Evolutionary conservation across 2,329 filamentous ascomycete genomes (phyloP).

Genomic region (Aspergillus fumigatus): DNA sequence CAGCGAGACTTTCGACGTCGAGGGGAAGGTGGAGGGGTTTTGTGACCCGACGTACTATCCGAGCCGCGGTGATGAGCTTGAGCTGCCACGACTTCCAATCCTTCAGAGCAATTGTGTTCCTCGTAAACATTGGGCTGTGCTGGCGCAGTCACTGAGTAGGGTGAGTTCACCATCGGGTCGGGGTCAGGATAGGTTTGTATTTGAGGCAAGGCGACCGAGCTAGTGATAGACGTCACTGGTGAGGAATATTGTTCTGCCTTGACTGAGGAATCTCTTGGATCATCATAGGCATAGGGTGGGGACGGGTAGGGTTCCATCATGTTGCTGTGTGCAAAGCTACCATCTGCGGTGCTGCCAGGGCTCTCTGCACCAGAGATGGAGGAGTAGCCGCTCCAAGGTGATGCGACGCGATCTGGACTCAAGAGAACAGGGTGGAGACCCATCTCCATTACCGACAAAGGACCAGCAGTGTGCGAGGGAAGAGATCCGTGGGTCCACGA

Average conservation of each 20-base stretch:
- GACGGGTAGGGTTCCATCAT: constrained; percentile 17
- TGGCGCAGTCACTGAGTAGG: neutral
- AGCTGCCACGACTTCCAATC: neutral
- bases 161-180: constrained; percentile 11
- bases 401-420: constrained; percentile 1
- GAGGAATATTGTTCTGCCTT: constrained; percentile 13
- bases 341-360: constrained; percentile 15
- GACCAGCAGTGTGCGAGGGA: neutral
- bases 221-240: constrained; percentile 10
- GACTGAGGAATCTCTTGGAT: constrained; percentile 8
- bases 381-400: constrained; percentile 18
- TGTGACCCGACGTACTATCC: neutral
- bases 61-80: neutral
- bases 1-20: constrained; percentile 2
- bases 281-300: constrained; percentile 16
- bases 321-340: constrained; percentile 7
- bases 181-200: constrained; percentile 21
- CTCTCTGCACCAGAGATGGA: constrained; percentile 23
- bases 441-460: neutral
- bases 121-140: neutral
- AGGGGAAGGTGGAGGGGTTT: neutral
- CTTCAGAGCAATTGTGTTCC: neutral
- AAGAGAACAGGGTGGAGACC: neutral
- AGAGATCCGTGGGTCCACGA: neutral
- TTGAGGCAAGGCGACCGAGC: constrained; percentile 9